phyloP scores from a whole-genome alignment of 139 green algal genomes.

The Auxenochlorella pyrenoidosa region DNA sequence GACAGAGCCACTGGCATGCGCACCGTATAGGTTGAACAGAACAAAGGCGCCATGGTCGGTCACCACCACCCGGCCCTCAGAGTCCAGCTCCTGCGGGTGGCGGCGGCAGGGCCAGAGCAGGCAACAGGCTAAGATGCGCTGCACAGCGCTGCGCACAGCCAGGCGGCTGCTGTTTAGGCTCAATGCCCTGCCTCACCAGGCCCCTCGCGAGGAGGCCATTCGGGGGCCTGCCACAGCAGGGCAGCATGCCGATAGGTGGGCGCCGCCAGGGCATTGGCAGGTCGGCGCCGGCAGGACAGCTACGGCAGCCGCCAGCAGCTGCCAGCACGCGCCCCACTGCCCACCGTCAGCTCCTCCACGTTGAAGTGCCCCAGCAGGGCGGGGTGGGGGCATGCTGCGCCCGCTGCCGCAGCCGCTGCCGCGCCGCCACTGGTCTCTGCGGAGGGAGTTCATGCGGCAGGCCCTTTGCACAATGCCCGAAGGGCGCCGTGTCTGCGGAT shows the following conservation, averaged over 20 bases:
- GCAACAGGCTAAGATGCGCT: background rate
- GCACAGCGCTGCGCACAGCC: background rate
- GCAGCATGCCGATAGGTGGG: background rate
- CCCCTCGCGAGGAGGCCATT: background rate
- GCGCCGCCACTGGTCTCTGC: background rate
- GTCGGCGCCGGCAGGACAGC: no score
- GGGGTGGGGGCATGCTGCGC: background rate
- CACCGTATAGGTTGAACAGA: slow-evolving; percentile 67
- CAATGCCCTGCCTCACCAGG: background rate
- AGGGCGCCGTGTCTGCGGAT: no score
- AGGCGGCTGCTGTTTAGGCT: no score
- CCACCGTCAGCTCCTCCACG: slow-evolving; percentile 28
- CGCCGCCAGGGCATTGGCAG: background rate
- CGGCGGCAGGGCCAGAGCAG: no score
- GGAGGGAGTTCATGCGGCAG: no score
- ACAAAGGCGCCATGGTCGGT: slow-evolving; percentile 68
- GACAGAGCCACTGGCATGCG: background rate
- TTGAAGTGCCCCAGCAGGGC: background rate
- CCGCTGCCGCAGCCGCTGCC: background rate
- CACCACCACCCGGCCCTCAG: slow-evolving; percentile 65
- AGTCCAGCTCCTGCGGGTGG: slow-evolving; percentile 60
- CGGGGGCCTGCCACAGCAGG: background rate
- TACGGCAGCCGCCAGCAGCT: no score
- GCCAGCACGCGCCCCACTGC: no score
- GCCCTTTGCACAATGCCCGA: no score